Evolutionary conservation across 306 rosid genomes (phyloP), one percentile per base, ranked within the genome.

Genomic region (Quillaja saponaria): DNA sequence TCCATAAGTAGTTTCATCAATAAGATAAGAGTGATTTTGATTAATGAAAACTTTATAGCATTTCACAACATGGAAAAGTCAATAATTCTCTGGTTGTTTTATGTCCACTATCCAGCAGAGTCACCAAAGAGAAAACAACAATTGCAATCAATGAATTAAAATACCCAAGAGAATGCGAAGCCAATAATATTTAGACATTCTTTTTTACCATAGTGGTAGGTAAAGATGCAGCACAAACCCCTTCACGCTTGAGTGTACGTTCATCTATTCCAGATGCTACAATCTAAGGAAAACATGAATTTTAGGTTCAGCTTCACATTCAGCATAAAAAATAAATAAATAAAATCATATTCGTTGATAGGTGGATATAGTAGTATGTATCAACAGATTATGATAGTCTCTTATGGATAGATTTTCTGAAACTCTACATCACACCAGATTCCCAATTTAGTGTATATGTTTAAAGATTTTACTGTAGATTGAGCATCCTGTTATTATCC

Each of bases 201-300:
- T 55, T 21, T 28, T 47, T 61, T 83, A 86, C 99, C 99, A 92
- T 92, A 75, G 99, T 92, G 39, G 99, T 89, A 16, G 99, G 99
- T 76, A 92, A 73, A 52, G 96, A 89, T 38, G 97, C 99, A 79
- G 96, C 95, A 85, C 96, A 89, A 73, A 92, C 99, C 75, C 99
- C 99, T 85, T 89, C 97, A 13, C 97, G 94, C 86, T 92, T 92
- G 67, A 92, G 96, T 11, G 99, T 92, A 12, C 95, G 91, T 68
- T 89, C 99, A 81, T 92, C 97, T 58, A 89, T 66, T 31, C 97
- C 99, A 60, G 99, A 92, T 72, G 99, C 95, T 21, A 92, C 99
- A 70, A 92, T 87, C 99, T 89, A 77, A 34, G 60, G 58, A 51
- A 55, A 59, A 67, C 46, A 73, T 39, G 64, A 55, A 68, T 39